Conservation (phyloP, 352 stramenopile species). For the Peronospora farinosa region DNA sequence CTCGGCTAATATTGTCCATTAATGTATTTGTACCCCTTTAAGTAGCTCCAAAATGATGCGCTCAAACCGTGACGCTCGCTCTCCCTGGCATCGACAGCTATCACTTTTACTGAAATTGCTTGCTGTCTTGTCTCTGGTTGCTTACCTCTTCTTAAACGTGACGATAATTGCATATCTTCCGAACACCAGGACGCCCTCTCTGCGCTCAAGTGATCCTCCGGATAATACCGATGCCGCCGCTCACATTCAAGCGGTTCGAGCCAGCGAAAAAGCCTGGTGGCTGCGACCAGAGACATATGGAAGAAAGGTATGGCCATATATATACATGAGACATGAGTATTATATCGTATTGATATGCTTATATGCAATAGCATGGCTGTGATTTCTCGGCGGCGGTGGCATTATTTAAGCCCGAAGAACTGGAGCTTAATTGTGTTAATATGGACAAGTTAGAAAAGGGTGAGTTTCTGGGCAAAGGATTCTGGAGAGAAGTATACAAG, state of each 20-base stretch:
- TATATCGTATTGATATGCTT: slow-evolving; percentile 4
- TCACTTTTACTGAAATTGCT: slow-evolving; percentile 25
- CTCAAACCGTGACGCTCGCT: slow-evolving; percentile 14
- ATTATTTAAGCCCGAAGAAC: slow-evolving; percentile 46
- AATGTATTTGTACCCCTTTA: too few species aligned
- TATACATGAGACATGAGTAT: slow-evolving; percentile 2
- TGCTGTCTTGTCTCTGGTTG: slow-evolving; percentile 22
- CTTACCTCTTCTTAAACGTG: slow-evolving; percentile 55
- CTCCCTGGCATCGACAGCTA: slow-evolving; percentile 18
- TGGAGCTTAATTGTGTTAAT: slow-evolving; percentile 69
- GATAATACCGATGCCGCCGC: slow-evolving; percentile 7
- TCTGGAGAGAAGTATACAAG: slow-evolving; percentile 67
- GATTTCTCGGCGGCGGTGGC: slow-evolving; percentile 56
- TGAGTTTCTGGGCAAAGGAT: slow-evolving; percentile 60
- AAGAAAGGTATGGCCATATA: slow-evolving; percentile 29
- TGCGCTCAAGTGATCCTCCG: slow-evolving; percentile 14
- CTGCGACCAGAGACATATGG: slow-evolving; percentile 41
- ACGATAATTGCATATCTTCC: slow-evolving; percentile 33
- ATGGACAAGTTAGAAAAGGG: slow-evolving; percentile 43
- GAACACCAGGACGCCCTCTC: slow-evolving; percentile 8
- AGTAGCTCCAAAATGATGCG: slow-evolving; percentile 19
- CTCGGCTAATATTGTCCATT: too few species aligned
- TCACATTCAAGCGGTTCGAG: slow-evolving; percentile 3
- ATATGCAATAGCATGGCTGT: slow-evolving; percentile 38
- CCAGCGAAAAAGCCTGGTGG: slow-evolving; percentile 38